Base-by-base conservation (phyloP, 768 basidiomycete genomes). In the Tricholoma terreum region DNA sequence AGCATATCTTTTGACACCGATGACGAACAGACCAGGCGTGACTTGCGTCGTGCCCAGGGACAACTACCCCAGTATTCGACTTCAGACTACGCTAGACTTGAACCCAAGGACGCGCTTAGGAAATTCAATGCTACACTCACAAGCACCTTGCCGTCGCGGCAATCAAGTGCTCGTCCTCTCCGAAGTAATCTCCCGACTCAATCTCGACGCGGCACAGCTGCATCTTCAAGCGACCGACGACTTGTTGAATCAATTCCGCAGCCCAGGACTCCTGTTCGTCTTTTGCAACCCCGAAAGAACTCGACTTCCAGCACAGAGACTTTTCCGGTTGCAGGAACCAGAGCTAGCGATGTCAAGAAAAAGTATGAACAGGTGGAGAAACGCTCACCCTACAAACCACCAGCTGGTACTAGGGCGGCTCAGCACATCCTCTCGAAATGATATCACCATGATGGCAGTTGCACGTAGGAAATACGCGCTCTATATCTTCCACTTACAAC, bases 321-420 rank as follows among this genome's bases (percentile, higher is more conserved):
- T 3, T 75, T 75, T 56, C 76, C 77, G 0, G 40, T 73, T 21
- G 38, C 35, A 11, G 76, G 76, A 6, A 78, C 78, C 1, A 68
- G 69, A 19, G 77, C 79, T 7, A 72, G 72, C 60, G 68, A 64
- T 10, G 65, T 68, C 17, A 76, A 75, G 62, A 71, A 71, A 57
- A 61, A 52, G 24, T 50, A 65, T 27, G 62, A 69, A 56, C 63
- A 70, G 45, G 57, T 68, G 54, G 72, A 72, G 61, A 77, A 72
- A 45, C 56, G 53, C 12, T 68, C 67, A 8, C 73, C 73, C 0
- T 79, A 76, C 65, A 66, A 61, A 15, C 76, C 77, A 15, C 75
- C 71, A 4, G 51, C 43, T 15, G 76, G 74, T 3, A 77, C 77
- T 3, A 64, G 71, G 45, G 76, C 75, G 17, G 71, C 73, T 6